Conservation (phyloP, 768 basidiomycete genomes). For the Leccinum fibrillosum region DNA sequence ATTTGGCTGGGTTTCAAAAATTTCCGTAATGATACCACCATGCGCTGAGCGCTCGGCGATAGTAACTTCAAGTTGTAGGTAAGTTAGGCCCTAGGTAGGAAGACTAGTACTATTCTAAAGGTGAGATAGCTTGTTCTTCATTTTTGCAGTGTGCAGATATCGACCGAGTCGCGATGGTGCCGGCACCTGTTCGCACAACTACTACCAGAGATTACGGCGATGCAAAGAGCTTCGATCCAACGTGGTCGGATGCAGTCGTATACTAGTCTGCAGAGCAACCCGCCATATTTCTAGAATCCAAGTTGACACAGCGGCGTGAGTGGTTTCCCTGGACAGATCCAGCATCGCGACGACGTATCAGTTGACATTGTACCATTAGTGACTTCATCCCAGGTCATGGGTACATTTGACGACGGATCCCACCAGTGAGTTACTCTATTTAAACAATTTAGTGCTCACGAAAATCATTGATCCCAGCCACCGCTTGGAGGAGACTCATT, state of each 20-base stretch:
- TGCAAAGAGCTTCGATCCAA: neutral
- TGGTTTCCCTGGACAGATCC: slow-evolving; percentile 1
- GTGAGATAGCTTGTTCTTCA: too few species aligned
- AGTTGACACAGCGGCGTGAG: neutral
- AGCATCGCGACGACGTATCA: neutral
- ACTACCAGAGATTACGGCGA: neutral
- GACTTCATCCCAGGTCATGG: slow-evolving; percentile 1
- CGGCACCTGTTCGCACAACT: neutral
- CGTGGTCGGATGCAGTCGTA: neutral
- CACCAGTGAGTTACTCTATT: neutral
- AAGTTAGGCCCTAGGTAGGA: too few species aligned
- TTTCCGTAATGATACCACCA: slow-evolving; percentile 6
- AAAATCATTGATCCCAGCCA: neutral
- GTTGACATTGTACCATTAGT: neutral
- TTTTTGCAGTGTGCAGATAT: too few species aligned
- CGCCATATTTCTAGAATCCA: neutral
- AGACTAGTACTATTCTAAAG: too few species aligned
- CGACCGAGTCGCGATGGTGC: too few species aligned
- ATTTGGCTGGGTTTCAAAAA: slow-evolving; percentile 58
- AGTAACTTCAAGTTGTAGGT: too few species aligned
- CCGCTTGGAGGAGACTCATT: neutral
- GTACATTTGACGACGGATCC: neutral
- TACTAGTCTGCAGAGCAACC: neutral
- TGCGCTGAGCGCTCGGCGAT: neutral
- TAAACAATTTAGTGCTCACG: neutral